These are phyloP conservation scores for Suhomyces sp. DNA, from an alignment of 805 yeast species.

Conservation along the genomic window DNA sequence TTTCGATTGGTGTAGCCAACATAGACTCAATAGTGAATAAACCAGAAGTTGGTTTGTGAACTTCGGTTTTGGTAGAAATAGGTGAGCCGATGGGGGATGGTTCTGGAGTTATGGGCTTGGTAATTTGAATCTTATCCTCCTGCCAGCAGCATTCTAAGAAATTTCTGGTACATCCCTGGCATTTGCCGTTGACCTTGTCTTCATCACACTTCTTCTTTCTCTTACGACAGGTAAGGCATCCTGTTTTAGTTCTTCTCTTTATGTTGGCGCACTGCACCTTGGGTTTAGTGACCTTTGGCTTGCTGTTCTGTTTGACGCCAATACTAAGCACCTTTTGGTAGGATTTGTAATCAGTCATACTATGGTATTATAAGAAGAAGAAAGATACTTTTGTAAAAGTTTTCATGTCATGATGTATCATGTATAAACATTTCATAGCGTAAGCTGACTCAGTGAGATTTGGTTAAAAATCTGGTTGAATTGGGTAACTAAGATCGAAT, in stretches of 20 bases:
- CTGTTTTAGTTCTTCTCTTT: slow-evolving; percentile 43
- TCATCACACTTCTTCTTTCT: slow-evolving; percentile 67
- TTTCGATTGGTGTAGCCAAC: slow-evolving; percentile 15
- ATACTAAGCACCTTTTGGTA: slow-evolving; percentile 15
- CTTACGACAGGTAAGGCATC: slow-evolving; percentile 60
- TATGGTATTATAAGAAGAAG: neutral
- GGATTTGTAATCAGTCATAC: slow-evolving; percentile 10
- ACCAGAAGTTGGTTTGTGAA: slow-evolving; percentile 1
- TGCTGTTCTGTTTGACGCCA: slow-evolving; percentile 7
- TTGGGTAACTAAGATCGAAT: slow-evolving; percentile 8
- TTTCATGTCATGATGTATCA: neutral
- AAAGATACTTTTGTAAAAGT: neutral
- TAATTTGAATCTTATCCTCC: slow-evolving; percentile 10
- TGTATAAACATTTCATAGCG: neutral
- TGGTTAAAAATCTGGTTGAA: neutral
- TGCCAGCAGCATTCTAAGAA: slow-evolving; percentile 46
- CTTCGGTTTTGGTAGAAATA: neutral
- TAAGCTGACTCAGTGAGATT: neutral
- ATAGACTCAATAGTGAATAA: slow-evolving; percentile 12
- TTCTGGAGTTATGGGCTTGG: slow-evolving; percentile 1
- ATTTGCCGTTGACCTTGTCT: slow-evolving; percentile 38
- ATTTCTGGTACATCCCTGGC: slow-evolving; percentile 44
- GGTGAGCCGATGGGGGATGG: slow-evolving; percentile 7
- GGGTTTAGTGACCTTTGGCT: slow-evolving; percentile 11
- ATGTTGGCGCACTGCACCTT: slow-evolving; percentile 7